Evolutionary conservation across 2,329 filamentous ascomycete species (phyloP), one percentile per base, ranked within the genome.

Genomic region (Alternaria brassicae): DNA sequence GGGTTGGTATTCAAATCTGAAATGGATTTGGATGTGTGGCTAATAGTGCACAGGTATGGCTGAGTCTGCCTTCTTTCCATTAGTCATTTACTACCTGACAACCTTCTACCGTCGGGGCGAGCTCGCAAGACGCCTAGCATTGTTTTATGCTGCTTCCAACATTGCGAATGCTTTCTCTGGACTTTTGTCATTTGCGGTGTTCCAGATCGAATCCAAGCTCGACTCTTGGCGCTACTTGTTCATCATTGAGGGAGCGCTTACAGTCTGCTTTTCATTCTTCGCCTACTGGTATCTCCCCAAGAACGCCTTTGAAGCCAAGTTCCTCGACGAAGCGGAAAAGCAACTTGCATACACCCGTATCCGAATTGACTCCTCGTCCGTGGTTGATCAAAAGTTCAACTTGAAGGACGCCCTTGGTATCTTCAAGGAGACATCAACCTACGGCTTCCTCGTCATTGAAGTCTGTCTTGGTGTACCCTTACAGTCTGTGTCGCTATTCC

Each of bases 131-230:
- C 85, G 90, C 3, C 81, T 92, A 1, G 89, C 89, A 34, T 79
- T 92, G 58, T 92, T 92, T 79, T 93, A 93, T 67, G 91, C 90
- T 0, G 90, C 90, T 0, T 88, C 85, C 23, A 91, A 89, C 69
- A 90, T 93, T 58, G 90, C 91, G 21, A 88, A 86, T 57, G 88
- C 88, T 2, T 90, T 89, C 67, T 84, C 83, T 0, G 86, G 86
- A 4, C 76, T 89, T 1, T 79, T 88, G 13, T 81, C 86, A 0
- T 88, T 85, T 58, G 86, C 84, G 3, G 84, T 87, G 6, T 90
- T 89, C 73, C 85, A 86, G 25, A 74, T 77, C 17, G 67, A 88
- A 10, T 80, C 82, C 0, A 78, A 78, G 32, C 85, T 86, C 79
- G 79, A 83, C 2, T 82, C 82, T 0, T 90, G 88, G 88, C 81